Evolutionary conservation across 495 filamentous ascomycete species (phyloP).

Genomic region (Penicillium coprophilum): DNA sequence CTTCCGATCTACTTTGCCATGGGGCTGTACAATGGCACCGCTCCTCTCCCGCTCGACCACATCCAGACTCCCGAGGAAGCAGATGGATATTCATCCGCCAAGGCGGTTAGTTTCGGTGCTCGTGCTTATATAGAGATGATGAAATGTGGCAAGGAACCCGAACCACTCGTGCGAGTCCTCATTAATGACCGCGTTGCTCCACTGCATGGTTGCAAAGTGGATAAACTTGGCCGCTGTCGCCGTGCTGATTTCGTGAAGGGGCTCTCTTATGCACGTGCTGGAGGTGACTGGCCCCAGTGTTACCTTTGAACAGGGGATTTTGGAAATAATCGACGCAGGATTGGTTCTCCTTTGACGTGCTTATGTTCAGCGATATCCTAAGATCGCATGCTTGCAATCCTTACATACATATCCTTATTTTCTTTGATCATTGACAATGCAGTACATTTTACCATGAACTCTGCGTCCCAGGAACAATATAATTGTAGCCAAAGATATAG

Average conservation of each 20-base stretch:
- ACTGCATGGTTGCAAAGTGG: conserved; percentile 63
- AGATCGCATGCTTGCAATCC: not conserved
- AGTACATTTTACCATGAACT: not conserved
- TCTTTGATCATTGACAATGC: not conserved
- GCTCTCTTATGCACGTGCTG: conserved; percentile 64
- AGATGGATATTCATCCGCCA: conserved; percentile 64
- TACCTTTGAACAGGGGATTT: conserved; percentile 41
- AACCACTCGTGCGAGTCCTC: conserved; percentile 70
- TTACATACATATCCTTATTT: not conserved
- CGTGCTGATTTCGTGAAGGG: conserved; percentile 65
- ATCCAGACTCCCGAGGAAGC: conserved; percentile 44
- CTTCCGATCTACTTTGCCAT: conserved; percentile 68
- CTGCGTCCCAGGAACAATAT: not conserved
- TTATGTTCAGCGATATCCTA: not conserved
- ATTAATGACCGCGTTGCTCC: conserved; percentile 80
- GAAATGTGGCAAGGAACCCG: conserved; percentile 51
- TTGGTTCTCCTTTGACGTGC: not conserved
- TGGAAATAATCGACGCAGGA: not conserved
- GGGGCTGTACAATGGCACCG: conserved; percentile 66
- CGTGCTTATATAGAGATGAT: conserved; percentile 84
- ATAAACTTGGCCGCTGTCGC: conserved; percentile 65
- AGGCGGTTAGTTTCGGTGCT: conserved; percentile 77
- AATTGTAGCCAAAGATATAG: conserved; percentile 1
- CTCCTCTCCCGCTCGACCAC: conserved; percentile 46
- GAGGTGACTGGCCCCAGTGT: conserved; percentile 72